A percentile compares a stretch with the other conserved stretches of the same genome.
Evolutionary conservation across 164 flowering plant genomes (phyloP).

Genomic region (Vitis cinerea): DNA sequence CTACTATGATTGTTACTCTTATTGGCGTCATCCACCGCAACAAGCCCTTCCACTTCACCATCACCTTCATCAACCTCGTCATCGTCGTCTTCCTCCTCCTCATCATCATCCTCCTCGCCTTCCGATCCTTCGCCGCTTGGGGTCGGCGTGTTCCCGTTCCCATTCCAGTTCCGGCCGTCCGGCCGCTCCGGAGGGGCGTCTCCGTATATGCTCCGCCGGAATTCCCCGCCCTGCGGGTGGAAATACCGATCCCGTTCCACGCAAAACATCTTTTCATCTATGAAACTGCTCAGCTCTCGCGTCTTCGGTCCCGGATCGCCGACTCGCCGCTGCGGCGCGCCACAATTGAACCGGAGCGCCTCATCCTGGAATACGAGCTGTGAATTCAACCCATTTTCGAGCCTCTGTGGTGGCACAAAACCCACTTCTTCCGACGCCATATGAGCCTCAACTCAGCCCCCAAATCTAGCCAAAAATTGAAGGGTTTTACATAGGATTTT

Average conservation of each 20-base stretch:
- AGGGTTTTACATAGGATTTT: not conserved
- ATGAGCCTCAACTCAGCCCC: no score
- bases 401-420: conserved; percentile 30
- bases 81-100: conserved; percentile 52
- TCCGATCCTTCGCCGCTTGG: conserved; percentile 47
- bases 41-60: conserved; percentile 36
- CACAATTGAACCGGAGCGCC: conserved; percentile 30
- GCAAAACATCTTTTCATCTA: conserved; percentile 44
- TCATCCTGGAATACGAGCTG: conserved; percentile 62
- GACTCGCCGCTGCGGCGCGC: conserved; percentile 23
- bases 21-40: conserved; percentile 22
- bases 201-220: conserved; percentile 20
- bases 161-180: conserved; percentile 39
- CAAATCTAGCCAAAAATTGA: no score
- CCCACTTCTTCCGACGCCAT: conserved; percentile 52
- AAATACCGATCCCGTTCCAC: conserved; percentile 34
- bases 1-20: conserved; percentile 18
- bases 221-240: conserved; percentile 26
- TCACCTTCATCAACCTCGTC: conserved; percentile 46
- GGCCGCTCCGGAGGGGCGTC: conserved; percentile 8
- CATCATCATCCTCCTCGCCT: conserved; percentile 48
- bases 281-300: conserved; percentile 43
- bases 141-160: conserved; percentile 20
- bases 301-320: conserved; percentile 51
- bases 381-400: conserved; percentile 41